These are phyloP conservation scores for Colletotrichum cuscutae DNA, from an alignment of 2,329 filamentous ascomycete species.

Conservation along the genomic window DNA sequence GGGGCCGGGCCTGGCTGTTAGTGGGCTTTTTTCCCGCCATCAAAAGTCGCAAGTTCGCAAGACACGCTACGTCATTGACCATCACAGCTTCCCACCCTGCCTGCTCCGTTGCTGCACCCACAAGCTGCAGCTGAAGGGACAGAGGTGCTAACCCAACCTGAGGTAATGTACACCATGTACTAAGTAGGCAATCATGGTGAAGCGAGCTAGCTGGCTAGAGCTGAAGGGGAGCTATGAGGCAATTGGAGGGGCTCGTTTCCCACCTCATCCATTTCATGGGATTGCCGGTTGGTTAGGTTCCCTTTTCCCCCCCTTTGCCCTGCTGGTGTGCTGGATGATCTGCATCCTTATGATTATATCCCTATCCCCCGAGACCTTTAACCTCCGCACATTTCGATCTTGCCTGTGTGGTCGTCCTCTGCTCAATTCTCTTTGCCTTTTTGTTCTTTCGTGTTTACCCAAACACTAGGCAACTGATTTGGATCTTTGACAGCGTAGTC, in stretches of 20 bases:
- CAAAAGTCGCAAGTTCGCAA: constrained; percentile 9
- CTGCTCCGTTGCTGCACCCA: neutral
- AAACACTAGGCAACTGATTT: neutral
- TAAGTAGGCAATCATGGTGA: neutral
- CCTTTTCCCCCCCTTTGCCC: neutral
- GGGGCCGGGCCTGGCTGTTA: constrained; percentile 24
- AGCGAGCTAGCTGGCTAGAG: neutral
- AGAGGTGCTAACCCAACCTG: neutral
- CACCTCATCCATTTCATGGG: neutral
- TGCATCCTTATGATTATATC: constrained; percentile 4
- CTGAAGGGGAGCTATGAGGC: constrained; percentile 33
- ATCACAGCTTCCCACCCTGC: constrained; percentile 28
- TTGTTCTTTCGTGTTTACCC: neutral
- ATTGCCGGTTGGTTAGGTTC: neutral
- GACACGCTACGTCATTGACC: constrained; percentile 34
- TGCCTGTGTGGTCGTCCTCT: constrained; percentile 4
- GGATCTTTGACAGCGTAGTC: neutral
- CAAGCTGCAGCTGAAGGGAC: constrained; percentile 27
- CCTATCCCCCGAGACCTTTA: constrained; percentile 17
- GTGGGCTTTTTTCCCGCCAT: constrained; percentile 17
- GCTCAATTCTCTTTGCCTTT: constrained; percentile 16
- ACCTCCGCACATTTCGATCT: constrained; percentile 2
- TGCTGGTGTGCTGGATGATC: neutral
- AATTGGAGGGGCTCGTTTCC: constrained; percentile 31
- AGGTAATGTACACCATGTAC: neutral